Evolutionary conservation across 75 land plant genomes (phyloP).

Genomic region (Selaginella tamariscina): DNA sequence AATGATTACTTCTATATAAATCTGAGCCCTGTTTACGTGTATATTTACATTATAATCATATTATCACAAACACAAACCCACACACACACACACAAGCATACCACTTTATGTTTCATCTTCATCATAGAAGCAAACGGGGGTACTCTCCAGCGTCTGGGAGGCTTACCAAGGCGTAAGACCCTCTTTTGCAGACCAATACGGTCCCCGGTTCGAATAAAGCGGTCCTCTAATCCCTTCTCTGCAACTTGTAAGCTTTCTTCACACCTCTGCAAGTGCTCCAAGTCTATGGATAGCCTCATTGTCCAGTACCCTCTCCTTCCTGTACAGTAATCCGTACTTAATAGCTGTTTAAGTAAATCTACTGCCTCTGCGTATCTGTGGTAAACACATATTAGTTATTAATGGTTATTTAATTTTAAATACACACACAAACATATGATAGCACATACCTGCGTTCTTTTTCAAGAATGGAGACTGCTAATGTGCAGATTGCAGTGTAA

Average conservation of each 20-base stretch:
- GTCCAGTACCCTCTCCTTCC: slow-evolving; percentile 91
- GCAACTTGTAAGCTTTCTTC: slow-evolving; percentile 72
- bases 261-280: slow-evolving; percentile 60
- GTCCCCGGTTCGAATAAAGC: slow-evolving; percentile 78
- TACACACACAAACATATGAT: too few species aligned
- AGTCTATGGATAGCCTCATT: slow-evolving; percentile 63
- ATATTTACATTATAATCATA: too few species aligned
- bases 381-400: too few species aligned
- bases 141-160: slow-evolving; percentile 82
- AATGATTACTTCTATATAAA: too few species aligned
- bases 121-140: slow-evolving; percentile 52
- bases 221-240: slow-evolving; percentile 58
- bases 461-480: slow-evolving; percentile 75
- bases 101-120: slow-evolving; percentile 47
- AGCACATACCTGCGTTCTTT: slow-evolving; percentile 46
- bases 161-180: slow-evolving; percentile 66
- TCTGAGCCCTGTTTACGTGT: too few species aligned
- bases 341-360: slow-evolving; percentile 41
- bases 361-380: slow-evolving; percentile 66
- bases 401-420: too few species aligned
- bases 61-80: too few species aligned
- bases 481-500: slow-evolving; percentile 54
- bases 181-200: slow-evolving; percentile 73
- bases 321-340: slow-evolving; percentile 30
- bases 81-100: slow-evolving; percentile 16